Base-by-base conservation (phyloP, 352 stramenopile species). In the Globisporangium cederbergense region DNA sequence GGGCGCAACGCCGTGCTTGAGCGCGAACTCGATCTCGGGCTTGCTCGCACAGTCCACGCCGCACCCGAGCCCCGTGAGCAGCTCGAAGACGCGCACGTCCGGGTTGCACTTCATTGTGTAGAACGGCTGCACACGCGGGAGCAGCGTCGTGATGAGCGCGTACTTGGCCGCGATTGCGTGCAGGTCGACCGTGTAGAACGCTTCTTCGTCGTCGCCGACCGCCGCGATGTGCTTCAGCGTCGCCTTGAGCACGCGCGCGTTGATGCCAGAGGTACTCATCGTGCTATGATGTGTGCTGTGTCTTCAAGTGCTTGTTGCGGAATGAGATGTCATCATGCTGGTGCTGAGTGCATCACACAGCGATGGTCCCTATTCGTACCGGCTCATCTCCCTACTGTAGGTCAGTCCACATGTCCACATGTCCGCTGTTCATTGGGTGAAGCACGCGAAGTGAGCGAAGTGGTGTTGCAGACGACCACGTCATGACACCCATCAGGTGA, bases 101-200 rank as follows among this genome's bases (percentile, higher is more conserved):
- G 83, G 81, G 71, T 97, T 94, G 75, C 90, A 97, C 66, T 98
- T 98, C 66, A 98, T 83, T 34, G 91, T 93, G 74, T 97, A 97
- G 70, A 95, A 97, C 10, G 89, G 88, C 53, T 76, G 34, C 47
- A 83, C 74, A 20, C 74, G 75, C 38, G 77, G 74, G 7, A 85
- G 46, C 69, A 75, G 53, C 90, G 66, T 53, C 62, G 75, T 65
- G 65, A 84, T 75, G 58, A 78, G 67, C 32, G 63, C 42, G 67
- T 81, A 81, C 62, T 90, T 74, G 38, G 66, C 71, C n/a, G 79
- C 73, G 32, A 90, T 68, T 49, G 71, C 61, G 14, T 64, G 61
- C 53, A 90, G 70, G 67, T 90, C 73, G 56, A 89, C 78, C 7
- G 76, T 81, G 72, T 87, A 90, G 65, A 91, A 90, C 28, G 73